Conservation (phyloP, 129 eudicot species). For the Pulicaria dysenterica region DNA sequence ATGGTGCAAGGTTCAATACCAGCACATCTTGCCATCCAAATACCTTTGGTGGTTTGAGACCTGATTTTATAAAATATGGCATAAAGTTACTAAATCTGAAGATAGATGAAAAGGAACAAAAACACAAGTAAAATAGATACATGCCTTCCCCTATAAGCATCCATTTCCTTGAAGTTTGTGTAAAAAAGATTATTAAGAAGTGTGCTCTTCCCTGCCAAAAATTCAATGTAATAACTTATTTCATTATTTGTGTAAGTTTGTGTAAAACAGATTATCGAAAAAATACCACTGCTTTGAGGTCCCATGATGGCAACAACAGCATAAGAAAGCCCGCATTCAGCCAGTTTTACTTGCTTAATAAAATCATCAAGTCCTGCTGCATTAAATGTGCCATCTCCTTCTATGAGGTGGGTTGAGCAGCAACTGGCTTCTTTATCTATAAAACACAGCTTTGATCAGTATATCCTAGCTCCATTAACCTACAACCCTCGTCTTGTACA, state of each 20-base stretch:
- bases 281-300: constrained; percentile 97
- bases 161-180: constrained; percentile 97
- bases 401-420: constrained; percentile 96
- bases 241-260: no score
- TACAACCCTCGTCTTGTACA: not conserved
- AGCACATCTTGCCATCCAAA: constrained; percentile 90
- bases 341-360: constrained; percentile 81
- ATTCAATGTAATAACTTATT: constrained; percentile 20
- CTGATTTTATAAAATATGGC: constrained; percentile 33
- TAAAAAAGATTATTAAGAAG: constrained; percentile 76
- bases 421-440: constrained; percentile 53
- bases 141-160: constrained; percentile 96
- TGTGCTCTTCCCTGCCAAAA: constrained; percentile 89
- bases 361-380: constrained; percentile 72
- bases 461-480: constrained; percentile 22
- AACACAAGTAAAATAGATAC: constrained; percentile 22
- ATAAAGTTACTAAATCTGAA: constrained; percentile 18
- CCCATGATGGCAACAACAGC: constrained; percentile 99
- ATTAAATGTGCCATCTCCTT: constrained; percentile 95
- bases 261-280: constrained; percentile 1
- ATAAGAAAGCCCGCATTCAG: constrained; percentile 95
- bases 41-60: constrained; percentile 99
- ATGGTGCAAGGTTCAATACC: constrained; percentile 97
- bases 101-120: constrained; percentile 14
- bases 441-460: constrained; percentile 19